These are phyloP conservation scores for Platismatia glauca DNA, from an alignment of 495 filamentous ascomycete genomes.

Conservation along the genomic window DNA sequence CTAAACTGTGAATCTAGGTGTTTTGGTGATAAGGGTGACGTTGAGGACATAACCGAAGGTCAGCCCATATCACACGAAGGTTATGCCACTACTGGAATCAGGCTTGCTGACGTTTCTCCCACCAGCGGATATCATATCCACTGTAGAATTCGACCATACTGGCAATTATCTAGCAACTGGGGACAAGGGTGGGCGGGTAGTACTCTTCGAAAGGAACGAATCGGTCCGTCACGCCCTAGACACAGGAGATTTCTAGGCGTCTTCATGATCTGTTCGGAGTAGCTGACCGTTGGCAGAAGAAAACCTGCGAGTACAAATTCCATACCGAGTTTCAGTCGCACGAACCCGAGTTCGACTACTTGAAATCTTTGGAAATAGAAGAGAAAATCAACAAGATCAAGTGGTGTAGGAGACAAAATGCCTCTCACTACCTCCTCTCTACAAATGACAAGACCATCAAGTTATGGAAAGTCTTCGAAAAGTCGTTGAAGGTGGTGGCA, in stretches of 20 bases:
- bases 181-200: conserved; percentile 94
- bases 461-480: conserved; percentile 99
- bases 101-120: conserved; percentile 12
- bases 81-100: background rate
- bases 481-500: conserved; percentile 95
- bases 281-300: conserved; percentile 61
- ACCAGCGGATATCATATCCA: conserved; percentile 96
- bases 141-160: conserved; percentile 97
- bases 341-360: conserved; percentile 97
- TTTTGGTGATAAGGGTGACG: conserved; percentile 99
- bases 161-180: conserved; percentile 97
- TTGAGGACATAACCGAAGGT: conserved; percentile 99
- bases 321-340: conserved; percentile 99
- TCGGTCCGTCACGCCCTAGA: conserved; percentile 51
- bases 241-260: conserved; percentile 8
- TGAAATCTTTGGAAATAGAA: conserved; percentile 98
- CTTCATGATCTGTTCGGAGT: conserved; percentile 8
- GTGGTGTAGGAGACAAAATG: conserved; percentile 96
- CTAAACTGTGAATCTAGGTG: conserved; percentile 52
- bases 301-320: conserved; percentile 99
- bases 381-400: conserved; percentile 99
- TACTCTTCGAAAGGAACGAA: conserved; percentile 95
- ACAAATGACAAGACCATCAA: conserved; percentile 99
- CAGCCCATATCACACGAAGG: conserved; percentile 20
- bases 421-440: conserved; percentile 94